Conservation (phyloP, 75 land plant species). For the Picea sitchensis region DNA sequence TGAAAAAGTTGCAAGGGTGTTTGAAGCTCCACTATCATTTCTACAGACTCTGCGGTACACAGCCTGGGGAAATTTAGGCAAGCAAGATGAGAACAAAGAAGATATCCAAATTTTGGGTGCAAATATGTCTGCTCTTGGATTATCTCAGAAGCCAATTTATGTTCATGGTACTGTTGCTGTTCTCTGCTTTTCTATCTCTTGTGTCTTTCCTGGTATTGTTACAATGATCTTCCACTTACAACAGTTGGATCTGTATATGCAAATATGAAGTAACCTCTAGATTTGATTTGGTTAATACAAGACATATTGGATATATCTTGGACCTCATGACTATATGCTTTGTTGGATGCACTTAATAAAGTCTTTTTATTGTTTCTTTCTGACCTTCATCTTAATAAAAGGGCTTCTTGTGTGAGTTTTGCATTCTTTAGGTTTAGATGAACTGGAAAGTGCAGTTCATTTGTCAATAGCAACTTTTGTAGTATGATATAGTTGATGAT, state of each 20-base stretch:
- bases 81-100: constrained; percentile 29
- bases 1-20: constrained; percentile 97
- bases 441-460: neutral
- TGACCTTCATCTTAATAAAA: neutral
- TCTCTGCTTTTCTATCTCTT: constrained; percentile 4
- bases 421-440: neutral
- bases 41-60: constrained; percentile 69
- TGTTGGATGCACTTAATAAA: neutral
- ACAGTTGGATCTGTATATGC: neutral
- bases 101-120: constrained; percentile 89
- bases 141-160: constrained; percentile 99
- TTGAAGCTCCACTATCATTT: constrained; percentile 93
- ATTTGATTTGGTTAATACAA: neutral
- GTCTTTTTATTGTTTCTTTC: neutral
- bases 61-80: constrained; percentile 11
- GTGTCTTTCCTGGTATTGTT: neutral
- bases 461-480: neutral
- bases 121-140: constrained; percentile 98
- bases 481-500: neutral
- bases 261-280: neutral
- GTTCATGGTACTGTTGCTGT: constrained; percentile 30
- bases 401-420: neutral
- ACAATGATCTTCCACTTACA: neutral
- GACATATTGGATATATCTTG: neutral
- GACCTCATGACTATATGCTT: neutral